phyloP scores from a whole-genome alignment of 306 rosid species.

The Malus domestica region ASM211411v1 NC_041790.1:34454001-34454500 shows the following conservation, averaged over 20 bases:
- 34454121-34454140: constrained; percentile 69
- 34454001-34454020: constrained; percentile 85
- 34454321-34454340: constrained; percentile 61
- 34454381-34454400: constrained; percentile 55
- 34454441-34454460: constrained; percentile 66
- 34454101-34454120: constrained; percentile 69
- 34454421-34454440: constrained; percentile 47
- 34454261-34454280: constrained; percentile 30
- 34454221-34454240: constrained; percentile 45
- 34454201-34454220: constrained; percentile 57
- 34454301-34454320: constrained; percentile 57
- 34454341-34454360: constrained; percentile 66
- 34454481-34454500: constrained; percentile 38
- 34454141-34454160: constrained; percentile 71
- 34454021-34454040: constrained; percentile 48
- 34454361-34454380: constrained; percentile 49
- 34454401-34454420: constrained; percentile 71
- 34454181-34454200: constrained; percentile 44
- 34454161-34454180: constrained; percentile 66
- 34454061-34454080: constrained; percentile 83
- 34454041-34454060: constrained; percentile 54
- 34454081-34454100: constrained; percentile 88
- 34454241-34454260: constrained; percentile 42
- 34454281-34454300: constrained; percentile 4
- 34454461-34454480: constrained; percentile 25